These are phyloP conservation scores for Digitaria exilis DNA, from an alignment of 202 grass and related monocot species.

Conservation along the genomic window DNA sequence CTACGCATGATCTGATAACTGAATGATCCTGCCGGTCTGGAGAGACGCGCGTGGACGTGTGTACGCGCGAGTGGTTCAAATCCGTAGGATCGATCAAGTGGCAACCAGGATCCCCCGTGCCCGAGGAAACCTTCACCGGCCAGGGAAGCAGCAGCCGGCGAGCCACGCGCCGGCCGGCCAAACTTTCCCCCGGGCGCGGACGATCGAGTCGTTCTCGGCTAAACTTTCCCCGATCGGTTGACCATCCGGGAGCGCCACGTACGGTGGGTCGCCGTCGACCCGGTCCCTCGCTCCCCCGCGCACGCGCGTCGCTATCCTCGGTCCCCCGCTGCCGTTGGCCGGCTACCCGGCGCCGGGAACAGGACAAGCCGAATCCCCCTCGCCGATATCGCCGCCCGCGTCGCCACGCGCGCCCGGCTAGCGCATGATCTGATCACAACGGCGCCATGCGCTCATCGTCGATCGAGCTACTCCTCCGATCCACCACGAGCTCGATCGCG, in stretches of 20 bases:
- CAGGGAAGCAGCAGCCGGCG: too few relatives aligned
- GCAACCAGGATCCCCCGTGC: too few relatives aligned
- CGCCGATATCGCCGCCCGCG: constrained; percentile 53
- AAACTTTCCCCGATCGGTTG: constrained; percentile 11
- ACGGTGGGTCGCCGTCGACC: constrained; percentile 37
- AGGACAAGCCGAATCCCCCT: constrained; percentile 55
- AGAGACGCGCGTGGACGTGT: background rate
- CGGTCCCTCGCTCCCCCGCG: too few relatives aligned
- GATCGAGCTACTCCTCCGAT: too few relatives aligned
- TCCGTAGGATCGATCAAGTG: too few relatives aligned
- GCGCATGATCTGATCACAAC: background rate
- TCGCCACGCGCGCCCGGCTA: constrained; percentile 27
- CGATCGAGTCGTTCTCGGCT: constrained; percentile 24
- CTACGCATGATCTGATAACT: background rate
- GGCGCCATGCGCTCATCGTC: too few relatives aligned
- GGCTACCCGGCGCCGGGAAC: constrained; percentile 37
- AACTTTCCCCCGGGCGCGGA: too few relatives aligned
- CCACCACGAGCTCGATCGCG: too few relatives aligned
- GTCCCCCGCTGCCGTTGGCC: constrained; percentile 14
- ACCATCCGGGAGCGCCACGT: constrained; percentile 7
- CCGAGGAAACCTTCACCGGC: background rate
- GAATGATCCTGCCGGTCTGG: background rate
- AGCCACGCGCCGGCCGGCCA: background rate
- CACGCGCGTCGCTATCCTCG: constrained; percentile 15
- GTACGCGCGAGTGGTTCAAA: background rate